phyloP scores from a whole-genome alignment of 768 basidiomycete genomes.

The Leccinellum luteum region DNA sequence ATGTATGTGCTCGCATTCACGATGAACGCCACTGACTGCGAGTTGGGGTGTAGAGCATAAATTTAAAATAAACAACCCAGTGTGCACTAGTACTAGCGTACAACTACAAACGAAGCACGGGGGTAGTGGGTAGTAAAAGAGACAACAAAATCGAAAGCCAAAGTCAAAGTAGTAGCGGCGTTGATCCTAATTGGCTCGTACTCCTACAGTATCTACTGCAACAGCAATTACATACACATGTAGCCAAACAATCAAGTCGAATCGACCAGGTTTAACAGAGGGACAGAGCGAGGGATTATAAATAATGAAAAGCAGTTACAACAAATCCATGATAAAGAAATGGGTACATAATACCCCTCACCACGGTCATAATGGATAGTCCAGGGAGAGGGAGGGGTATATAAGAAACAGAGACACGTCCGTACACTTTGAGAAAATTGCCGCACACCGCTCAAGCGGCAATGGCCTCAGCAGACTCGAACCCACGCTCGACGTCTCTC shows the following conservation, averaged over 20 bases:
- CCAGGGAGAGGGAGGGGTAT: neutral
- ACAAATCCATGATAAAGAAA: neutral
- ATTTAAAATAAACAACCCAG: too few species aligned
- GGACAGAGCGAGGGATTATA: neutral
- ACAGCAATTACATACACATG: neutral
- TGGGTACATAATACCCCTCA: neutral
- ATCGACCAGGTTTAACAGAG: neutral
- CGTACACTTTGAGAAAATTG: neutral
- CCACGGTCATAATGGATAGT: neutral
- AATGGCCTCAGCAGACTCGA: slow-evolving; percentile 8
- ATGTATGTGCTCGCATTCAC: too few species aligned
- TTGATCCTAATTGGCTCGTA: neutral
- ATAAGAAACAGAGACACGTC: neutral
- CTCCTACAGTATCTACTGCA: neutral
- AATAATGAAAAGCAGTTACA: neutral
- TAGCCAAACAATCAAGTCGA: neutral
- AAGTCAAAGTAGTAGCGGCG: neutral
- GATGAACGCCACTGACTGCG: too few species aligned
- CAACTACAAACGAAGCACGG: too few species aligned
- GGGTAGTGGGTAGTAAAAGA: neutral
- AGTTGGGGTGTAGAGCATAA: too few species aligned
- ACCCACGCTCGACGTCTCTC: slow-evolving; percentile 28
- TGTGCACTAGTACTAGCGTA: too few species aligned
- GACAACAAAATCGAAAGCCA: neutral
- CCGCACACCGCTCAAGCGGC: slow-evolving; percentile 6